Base-by-base conservation (phyloP, 2,329 filamentous ascomycete genomes). In the Lecanoromycetidae sp. region DNA sequence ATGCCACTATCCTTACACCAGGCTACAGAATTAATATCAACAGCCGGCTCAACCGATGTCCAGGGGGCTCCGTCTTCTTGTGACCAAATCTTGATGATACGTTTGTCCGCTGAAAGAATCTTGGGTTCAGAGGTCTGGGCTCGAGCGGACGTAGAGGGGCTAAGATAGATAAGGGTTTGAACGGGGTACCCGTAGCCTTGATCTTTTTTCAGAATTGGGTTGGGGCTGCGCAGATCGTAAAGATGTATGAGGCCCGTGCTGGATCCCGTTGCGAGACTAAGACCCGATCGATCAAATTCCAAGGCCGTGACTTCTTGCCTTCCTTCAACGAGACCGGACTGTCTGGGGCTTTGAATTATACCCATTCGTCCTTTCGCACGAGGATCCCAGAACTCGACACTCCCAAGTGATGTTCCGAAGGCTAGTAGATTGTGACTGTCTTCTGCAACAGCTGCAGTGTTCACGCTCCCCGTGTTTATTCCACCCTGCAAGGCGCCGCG, bases 31-130 rank as follows among this genome's bases (percentile, higher is more conserved):
- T 96, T 95, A 57, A 98, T 78, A 61, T 98, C 91, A 5, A 96
- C 91, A 6, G 87, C 77, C 2, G 91, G 91, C 60, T 98, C 91
- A 36, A 96, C 85, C 1, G 87, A 91, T 0, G 91, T 95, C 90
- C 91, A 98, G 3, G 90, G 85, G 19, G 80, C 79, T 47, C 91
- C 91, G 49, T 81, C 80, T 27, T 74, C 69, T 51, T 85, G 79
- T 57, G 95, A 87, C 87, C 90, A 98, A 37, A 98, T 79, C 67
- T 98, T 98, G 70, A 98, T 93, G 56, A 94, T 94, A 53, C 86
- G 79, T 67, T 94, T 94, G 66, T 98, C 93, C 6, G 87, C 80
- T 1, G 88, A 93, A 52, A 96, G 71, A 17, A 98, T 80, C 66
- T 94, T 95, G 4, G 74, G 71, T 30, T 79, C 74, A 37, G 70